Conservation (phyloP, 805 yeast genomes). For the Candida tibetensis region DNA sequence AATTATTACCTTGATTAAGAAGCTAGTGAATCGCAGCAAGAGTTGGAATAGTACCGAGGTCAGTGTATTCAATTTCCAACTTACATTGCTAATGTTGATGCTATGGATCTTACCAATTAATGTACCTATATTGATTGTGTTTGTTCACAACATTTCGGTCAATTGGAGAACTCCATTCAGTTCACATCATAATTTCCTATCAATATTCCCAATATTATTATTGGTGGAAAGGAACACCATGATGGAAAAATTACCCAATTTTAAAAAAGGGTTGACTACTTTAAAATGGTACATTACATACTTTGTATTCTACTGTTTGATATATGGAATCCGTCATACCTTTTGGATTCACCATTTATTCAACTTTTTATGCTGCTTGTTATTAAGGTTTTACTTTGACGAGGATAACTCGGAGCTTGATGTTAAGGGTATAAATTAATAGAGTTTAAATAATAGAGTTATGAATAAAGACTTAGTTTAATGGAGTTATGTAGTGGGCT, state of each 20-base stretch:
- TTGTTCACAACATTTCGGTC: conserved; percentile 72
- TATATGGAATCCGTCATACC: conserved; percentile 79
- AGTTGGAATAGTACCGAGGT: conserved; percentile 1
- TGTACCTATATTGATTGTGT: conserved; percentile 74
- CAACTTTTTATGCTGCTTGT: conserved; percentile 60
- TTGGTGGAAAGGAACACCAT: conserved; percentile 53
- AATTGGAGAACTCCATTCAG: conserved; percentile 83
- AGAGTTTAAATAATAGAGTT: too few relatives aligned
- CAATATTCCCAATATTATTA: conserved; percentile 69
- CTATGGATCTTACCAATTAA: conserved; percentile 78
- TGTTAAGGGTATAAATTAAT: too few relatives aligned
- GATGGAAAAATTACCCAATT: conserved; percentile 45
- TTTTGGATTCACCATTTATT: conserved; percentile 80
- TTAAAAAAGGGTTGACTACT: background rate
- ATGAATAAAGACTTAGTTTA: too few relatives aligned
- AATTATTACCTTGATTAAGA: conserved; percentile 46
- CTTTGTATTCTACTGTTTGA: conserved; percentile 55
- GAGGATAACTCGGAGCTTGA: conserved; percentile 1
- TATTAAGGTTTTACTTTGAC: conserved; percentile 18
- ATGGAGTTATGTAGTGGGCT: too few relatives aligned
- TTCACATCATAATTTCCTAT: conserved; percentile 79
- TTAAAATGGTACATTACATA: conserved; percentile 36
- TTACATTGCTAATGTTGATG: conserved; percentile 65
- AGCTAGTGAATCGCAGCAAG: conserved; percentile 1
- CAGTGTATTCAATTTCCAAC: conserved; percentile 50